phyloP scores from a whole-genome alignment of 2,329 filamentous ascomycete genomes.

The Rhexocercosporidium sp. region DNA sequence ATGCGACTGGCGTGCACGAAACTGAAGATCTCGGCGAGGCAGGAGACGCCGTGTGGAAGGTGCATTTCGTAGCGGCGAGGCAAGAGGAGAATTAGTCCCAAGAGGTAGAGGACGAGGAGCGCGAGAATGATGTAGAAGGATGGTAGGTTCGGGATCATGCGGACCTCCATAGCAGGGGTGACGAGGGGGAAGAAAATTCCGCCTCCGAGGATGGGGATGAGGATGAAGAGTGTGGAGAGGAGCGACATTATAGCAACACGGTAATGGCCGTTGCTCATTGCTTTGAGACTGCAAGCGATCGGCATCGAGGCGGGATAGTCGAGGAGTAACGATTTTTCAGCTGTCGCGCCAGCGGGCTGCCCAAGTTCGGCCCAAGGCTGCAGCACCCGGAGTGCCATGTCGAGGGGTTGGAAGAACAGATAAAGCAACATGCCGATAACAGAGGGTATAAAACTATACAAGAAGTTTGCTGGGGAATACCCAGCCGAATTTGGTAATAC shows the following conservation, averaged over 20 bases:
- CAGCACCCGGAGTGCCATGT: conserved; percentile 68
- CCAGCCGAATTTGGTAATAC: conserved; percentile 64
- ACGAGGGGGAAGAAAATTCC: conserved; percentile 78
- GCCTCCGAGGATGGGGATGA: conserved; percentile 67
- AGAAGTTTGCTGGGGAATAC: conserved; percentile 86
- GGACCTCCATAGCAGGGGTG: conserved; percentile 53
- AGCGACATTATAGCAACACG: conserved; percentile 67
- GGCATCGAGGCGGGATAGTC: conserved; percentile 72
- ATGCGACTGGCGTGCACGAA: conserved; percentile 78
- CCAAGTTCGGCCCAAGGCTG: conserved; percentile 72
- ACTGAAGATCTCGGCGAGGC: conserved; percentile 76
- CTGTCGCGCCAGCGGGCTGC: conserved; percentile 61
- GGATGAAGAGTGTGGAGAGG: conserved; percentile 61
- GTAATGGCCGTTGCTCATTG: conserved; percentile 63
- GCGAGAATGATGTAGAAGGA: conserved; percentile 76
- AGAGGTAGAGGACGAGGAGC: conserved; percentile 71
- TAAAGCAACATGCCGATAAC: conserved; percentile 70
- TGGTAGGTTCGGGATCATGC: conserved; percentile 75
- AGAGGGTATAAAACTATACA: conserved; percentile 79
- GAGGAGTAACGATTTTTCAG: conserved; percentile 67
- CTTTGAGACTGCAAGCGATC: conserved; percentile 61
- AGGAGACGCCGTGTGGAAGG: conserved; percentile 75
- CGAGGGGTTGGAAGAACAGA: conserved; percentile 69
- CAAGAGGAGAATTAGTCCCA: conserved; percentile 67
- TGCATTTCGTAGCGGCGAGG: conserved; percentile 65